phyloP scores from a whole-genome alignment of 2,329 filamentous ascomycete genomes.

The Akanthomyces lecanii region DNA sequence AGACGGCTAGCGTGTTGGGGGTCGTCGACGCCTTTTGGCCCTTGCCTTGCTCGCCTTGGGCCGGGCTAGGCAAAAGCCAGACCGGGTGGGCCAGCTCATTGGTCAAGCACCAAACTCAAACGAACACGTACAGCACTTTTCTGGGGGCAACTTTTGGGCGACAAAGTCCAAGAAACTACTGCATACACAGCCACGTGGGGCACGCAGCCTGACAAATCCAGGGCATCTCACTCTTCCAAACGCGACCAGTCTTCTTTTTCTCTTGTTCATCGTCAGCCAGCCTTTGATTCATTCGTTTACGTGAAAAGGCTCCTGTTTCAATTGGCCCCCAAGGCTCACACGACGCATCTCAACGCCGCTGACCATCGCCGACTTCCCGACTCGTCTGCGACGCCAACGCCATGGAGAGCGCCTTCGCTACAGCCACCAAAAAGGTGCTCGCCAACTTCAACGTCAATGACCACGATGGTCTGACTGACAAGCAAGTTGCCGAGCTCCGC shows the following conservation, averaged over 20 bases:
- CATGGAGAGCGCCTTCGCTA: conserved; percentile 63
- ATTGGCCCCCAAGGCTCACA: conserved; percentile 6
- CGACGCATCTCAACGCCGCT: not conserved
- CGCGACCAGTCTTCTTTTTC: conserved; percentile 9
- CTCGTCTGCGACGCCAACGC: conserved; percentile 23
- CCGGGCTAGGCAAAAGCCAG: not conserved
- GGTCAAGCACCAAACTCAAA: conserved; percentile 16
- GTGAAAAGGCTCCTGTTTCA: not conserved
- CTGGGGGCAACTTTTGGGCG: conserved; percentile 1
- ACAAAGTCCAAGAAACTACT: conserved; percentile 2
- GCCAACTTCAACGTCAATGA: conserved; percentile 54
- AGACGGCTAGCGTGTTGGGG: not conserved
- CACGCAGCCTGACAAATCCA: conserved; percentile 16
- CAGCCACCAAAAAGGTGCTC: conserved; percentile 55
- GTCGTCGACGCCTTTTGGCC: not conserved
- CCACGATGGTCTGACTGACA: conserved; percentile 51
- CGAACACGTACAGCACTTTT: conserved; percentile 28
- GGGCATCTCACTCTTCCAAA: conserved; percentile 6
- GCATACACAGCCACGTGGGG: conserved; percentile 18
- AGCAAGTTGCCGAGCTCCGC: conserved; percentile 53
- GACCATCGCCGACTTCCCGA: conserved; percentile 1
- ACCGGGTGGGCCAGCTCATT: conserved; percentile 3
- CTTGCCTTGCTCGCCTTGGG: no score
- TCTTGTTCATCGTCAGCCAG: conserved; percentile 11
- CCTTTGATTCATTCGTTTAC: conserved; percentile 12